These are phyloP conservation scores for Epichloe baconii DNA, from an alignment of 2,329 filamentous ascomycete genomes.

Conservation along the genomic window DNA sequence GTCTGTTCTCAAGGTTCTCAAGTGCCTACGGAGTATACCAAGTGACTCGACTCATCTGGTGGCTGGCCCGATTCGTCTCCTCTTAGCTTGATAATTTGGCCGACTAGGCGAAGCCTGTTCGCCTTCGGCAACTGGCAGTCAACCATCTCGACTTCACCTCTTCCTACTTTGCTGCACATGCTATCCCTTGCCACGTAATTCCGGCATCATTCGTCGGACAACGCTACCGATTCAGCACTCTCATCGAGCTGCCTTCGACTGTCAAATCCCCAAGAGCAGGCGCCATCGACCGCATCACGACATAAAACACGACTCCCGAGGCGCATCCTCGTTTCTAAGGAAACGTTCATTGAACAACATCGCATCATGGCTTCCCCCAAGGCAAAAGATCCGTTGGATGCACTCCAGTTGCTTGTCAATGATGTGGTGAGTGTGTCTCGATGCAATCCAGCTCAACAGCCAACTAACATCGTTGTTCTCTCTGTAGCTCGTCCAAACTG, in stretches of 20 bases:
- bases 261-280: not conserved
- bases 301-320: not conserved
- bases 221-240: not conserved
- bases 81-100: not conserved
- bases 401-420: constrained; percentile 40
- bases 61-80: not conserved
- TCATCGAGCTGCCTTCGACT: not conserved
- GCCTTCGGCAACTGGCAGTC: not conserved
- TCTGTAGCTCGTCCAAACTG: constrained; percentile 42
- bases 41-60: not conserved
- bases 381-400: constrained; percentile 28
- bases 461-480: not conserved
- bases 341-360: not conserved
- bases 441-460: not conserved
- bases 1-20: not conserved
- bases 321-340: not conserved
- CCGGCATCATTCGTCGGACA: not conserved
- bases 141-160: not conserved
- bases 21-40: not conserved
- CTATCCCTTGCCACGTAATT: not conserved
- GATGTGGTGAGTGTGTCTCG: constrained; percentile 33
- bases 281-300: not conserved
- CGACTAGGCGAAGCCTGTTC: too few species aligned
- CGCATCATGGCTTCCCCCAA: constrained; percentile 13
- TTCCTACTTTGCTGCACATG: not conserved